phyloP scores from a whole-genome alignment of 2,329 filamentous ascomycete species.

The Clarireedia sp. region DNA sequence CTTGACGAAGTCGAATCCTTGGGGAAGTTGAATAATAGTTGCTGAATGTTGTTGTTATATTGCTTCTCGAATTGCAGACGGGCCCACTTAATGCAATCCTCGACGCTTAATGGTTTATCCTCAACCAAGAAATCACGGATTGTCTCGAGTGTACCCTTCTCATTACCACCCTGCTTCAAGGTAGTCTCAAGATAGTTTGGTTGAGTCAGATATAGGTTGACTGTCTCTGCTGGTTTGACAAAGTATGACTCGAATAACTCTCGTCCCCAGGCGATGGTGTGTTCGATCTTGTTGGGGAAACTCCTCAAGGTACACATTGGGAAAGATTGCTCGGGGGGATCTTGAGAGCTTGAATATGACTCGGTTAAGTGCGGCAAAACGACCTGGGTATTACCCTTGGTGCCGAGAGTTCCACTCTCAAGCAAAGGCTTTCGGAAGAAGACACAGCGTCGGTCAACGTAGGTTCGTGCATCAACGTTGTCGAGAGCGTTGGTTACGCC shows the following conservation, averaged over 20 bases:
- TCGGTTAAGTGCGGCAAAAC: slow-evolving; percentile 86
- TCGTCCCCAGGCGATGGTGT: slow-evolving; percentile 96
- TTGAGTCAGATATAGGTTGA: slow-evolving; percentile 88
- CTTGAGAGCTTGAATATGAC: slow-evolving; percentile 94
- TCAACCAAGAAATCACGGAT: slow-evolving; percentile 85
- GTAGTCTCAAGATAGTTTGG: slow-evolving; percentile 82
- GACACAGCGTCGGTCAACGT: slow-evolving; percentile 91
- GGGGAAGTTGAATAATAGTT: slow-evolving; percentile 93
- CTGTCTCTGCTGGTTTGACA: slow-evolving; percentile 85
- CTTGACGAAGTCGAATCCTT: slow-evolving; percentile 84
- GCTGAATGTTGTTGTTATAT: slow-evolving; percentile 93
- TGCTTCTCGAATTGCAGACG: slow-evolving; percentile 91
- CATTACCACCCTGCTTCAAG: slow-evolving; percentile 86
- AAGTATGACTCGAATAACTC: slow-evolving; percentile 94
- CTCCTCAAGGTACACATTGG: slow-evolving; percentile 97
- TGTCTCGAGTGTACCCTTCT: slow-evolving; percentile 87
- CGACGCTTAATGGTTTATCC: slow-evolving; percentile 84
- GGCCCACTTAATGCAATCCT: slow-evolving; percentile 95
- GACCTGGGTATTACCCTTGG: slow-evolving; percentile 97
- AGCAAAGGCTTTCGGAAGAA: slow-evolving; percentile 97
- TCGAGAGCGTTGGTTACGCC: slow-evolving; percentile 95
- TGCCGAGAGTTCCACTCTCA: slow-evolving; percentile 95
- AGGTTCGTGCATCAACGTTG: slow-evolving; percentile 94
- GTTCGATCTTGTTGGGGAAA: slow-evolving; percentile 97
- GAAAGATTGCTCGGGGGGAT: slow-evolving; percentile 97